Percentiles rank a stretch among this genome's conserved stretches.
Conservation (phyloP, 2,329 filamentous ascomycete species). For the Trichoderma sp. region DNA sequence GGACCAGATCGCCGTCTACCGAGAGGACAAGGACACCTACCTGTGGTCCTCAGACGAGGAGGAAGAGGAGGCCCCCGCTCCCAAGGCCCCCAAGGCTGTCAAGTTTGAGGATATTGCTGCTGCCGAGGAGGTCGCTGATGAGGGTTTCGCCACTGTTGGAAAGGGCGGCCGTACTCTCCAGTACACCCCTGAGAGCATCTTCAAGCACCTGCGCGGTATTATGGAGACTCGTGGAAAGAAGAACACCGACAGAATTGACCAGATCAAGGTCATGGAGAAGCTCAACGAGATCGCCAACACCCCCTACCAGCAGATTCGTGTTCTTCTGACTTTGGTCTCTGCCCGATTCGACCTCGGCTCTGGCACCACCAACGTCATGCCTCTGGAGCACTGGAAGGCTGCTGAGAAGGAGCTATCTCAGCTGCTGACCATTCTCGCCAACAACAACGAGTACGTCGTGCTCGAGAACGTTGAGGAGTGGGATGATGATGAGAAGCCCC, state of each 20-base stretch:
- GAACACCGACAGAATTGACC: slow-evolving; percentile 93
- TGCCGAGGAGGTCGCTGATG: slow-evolving; percentile 58
- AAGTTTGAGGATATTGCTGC: slow-evolving; percentile 48
- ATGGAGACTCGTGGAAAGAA: slow-evolving; percentile 97
- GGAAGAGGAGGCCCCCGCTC: slow-evolving; percentile 55
- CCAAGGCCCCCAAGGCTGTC: slow-evolving; percentile 46
- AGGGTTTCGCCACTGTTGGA: slow-evolving; percentile 86
- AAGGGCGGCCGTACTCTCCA: slow-evolving; percentile 85
- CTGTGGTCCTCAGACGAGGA: slow-evolving; percentile 85
- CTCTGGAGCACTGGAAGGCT: slow-evolving; percentile 94
- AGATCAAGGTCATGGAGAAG: slow-evolving; percentile 98
- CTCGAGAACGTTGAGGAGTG: slow-evolving; percentile 94
- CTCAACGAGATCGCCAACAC: slow-evolving; percentile 83
- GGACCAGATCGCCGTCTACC: slow-evolving; percentile 82
- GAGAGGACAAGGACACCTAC: slow-evolving; percentile 80
- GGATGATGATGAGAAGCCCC: slow-evolving; percentile 97
- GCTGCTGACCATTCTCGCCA: slow-evolving; percentile 77
- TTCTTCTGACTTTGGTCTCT: slow-evolving; percentile 87
- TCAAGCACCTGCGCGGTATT: slow-evolving; percentile 92
- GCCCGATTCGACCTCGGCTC: slow-evolving; percentile 91
- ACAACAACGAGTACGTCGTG: slow-evolving; percentile 78
- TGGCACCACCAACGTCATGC: slow-evolving; percentile 78
- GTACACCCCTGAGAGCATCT: slow-evolving; percentile 96
- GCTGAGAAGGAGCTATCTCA: slow-evolving; percentile 83
- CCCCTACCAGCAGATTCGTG: slow-evolving; percentile 91